Conservation (phyloP, 768 basidiomycete genomes). For the Hortiboletus flavorubellus region DNA sequence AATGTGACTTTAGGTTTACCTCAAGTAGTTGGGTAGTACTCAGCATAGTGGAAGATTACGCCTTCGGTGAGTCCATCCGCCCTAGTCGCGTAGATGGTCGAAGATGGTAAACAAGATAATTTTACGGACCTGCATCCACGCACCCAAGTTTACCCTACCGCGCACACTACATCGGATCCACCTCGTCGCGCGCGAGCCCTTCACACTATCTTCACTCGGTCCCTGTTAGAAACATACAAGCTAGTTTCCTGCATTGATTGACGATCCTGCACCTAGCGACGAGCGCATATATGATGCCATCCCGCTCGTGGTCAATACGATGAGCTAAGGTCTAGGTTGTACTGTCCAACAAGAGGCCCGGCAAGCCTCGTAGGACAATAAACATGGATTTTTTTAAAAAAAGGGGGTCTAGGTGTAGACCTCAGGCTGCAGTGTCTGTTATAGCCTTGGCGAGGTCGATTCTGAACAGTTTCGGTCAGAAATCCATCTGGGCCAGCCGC, state of each 20-base stretch:
- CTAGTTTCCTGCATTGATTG: constrained; percentile 42
- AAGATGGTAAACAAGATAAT: not conserved
- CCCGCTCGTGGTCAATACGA: constrained; percentile 91
- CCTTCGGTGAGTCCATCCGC: constrained; percentile 56
- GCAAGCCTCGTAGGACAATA: too few species aligned
- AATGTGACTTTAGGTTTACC: constrained; percentile 90
- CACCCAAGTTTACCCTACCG: constrained; percentile 68
- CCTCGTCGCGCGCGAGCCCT: constrained; percentile 75
- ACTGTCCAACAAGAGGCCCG: too few species aligned
- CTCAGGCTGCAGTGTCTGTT: constrained; percentile 29
- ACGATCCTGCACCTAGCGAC: constrained; percentile 29
- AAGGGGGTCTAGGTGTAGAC: constrained; percentile 88
- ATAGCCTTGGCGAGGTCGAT: not conserved
- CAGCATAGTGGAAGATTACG: constrained; percentile 59
- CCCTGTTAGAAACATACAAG: constrained; percentile 64
- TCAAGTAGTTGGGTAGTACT: constrained; percentile 83
- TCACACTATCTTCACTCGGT: constrained; percentile 66
- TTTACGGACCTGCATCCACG: constrained; percentile 75
- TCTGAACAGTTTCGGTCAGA: not conserved
- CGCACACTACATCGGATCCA: constrained; percentile 80
- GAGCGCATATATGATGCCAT: constrained; percentile 52
- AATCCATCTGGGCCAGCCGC: not conserved
- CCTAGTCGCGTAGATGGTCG: not conserved
- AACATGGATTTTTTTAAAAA: constrained; percentile 10
- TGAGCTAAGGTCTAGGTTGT: constrained; percentile 65